Conservation (phyloP, 75 land plant species). For the Isoetes taiwanensis region DNA sequence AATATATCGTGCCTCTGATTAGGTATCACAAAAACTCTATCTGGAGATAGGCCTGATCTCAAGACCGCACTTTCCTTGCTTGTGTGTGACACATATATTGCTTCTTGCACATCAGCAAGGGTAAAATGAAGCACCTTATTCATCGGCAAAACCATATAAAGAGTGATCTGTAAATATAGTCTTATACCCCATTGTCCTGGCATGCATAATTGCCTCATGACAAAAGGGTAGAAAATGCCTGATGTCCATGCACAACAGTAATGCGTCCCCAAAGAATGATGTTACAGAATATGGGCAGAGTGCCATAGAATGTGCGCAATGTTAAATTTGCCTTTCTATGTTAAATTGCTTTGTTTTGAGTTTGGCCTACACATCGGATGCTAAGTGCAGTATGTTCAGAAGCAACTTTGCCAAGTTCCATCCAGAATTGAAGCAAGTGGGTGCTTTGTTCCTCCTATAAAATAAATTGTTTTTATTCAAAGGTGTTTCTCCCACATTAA, state of each 20-base stretch:
- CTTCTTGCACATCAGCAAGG: conserved; percentile 83
- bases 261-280: conserved; percentile 80
- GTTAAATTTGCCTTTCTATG: too few relatives aligned
- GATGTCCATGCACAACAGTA: conserved; percentile 90
- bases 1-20: conserved; percentile 99
- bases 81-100: conserved; percentile 97
- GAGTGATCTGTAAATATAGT: conserved; percentile 98
- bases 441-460: too few relatives aligned
- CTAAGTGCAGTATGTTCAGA: too few relatives aligned
- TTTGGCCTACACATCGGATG: too few relatives aligned
- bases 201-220: conserved; percentile 94
- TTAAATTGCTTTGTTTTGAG: too few relatives aligned
- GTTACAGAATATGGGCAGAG: conserved; percentile 68
- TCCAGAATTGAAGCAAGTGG: too few relatives aligned
- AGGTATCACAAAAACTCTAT: conserved; percentile 89
- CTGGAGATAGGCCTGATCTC: conserved; percentile 75
- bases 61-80: conserved; percentile 97
- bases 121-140: conserved; percentile 98
- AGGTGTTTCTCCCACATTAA: too few relatives aligned
- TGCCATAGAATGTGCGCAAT: conserved; percentile 79
- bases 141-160: conserved; percentile 99
- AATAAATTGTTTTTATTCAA: too few relatives aligned
- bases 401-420: too few relatives aligned
- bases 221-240: conserved; percentile 98
- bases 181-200: conserved; percentile 86